phyloP scores from a whole-genome alignment of 108 stramenopile genomes.

The Fistulifera pelliculosa region DNA sequence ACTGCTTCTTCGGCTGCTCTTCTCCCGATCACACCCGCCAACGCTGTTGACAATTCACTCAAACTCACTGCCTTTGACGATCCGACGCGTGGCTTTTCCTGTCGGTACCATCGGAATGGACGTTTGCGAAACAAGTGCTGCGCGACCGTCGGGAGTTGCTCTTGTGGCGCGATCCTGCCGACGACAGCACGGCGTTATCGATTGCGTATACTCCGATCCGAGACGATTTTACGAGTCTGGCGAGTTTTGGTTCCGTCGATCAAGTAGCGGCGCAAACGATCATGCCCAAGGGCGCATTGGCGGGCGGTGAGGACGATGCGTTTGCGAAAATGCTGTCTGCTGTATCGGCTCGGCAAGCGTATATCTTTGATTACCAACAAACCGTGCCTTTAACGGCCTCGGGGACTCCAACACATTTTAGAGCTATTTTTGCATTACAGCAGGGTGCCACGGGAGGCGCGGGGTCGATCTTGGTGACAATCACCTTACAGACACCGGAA shows the following conservation, averaged over 20 bases:
- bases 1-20: neutral
- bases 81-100: slow-evolving; percentile 36
- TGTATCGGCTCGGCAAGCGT: slow-evolving; percentile 51
- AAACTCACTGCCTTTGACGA: slow-evolving; percentile 24
- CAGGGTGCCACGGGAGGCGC: slow-evolving; percentile 41
- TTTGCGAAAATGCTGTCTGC: slow-evolving; percentile 51
- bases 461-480: slow-evolving; percentile 61
- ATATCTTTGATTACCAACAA: slow-evolving; percentile 48
- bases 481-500: slow-evolving; percentile 66
- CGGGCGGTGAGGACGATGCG: slow-evolving; percentile 28
- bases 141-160: slow-evolving; percentile 57
- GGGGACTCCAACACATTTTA: slow-evolving; percentile 41
- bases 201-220: slow-evolving; percentile 76
- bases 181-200: slow-evolving; percentile 36
- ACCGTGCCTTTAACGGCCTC: too few relatives aligned
- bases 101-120: slow-evolving; percentile 49
- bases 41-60: slow-evolving; percentile 4
- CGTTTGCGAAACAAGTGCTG: slow-evolving; percentile 36
- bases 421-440: slow-evolving; percentile 60
- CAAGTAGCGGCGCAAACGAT: slow-evolving; percentile 73
- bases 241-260: slow-evolving; percentile 63
- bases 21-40: neutral
- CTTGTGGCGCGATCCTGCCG: slow-evolving; percentile 40
- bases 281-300: slow-evolving; percentile 63
- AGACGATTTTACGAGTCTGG: slow-evolving; percentile 67